Evolutionary conservation across 2,329 filamentous ascomycete species (phyloP).

Genomic region (Hirsutella thompsonii): DNA sequence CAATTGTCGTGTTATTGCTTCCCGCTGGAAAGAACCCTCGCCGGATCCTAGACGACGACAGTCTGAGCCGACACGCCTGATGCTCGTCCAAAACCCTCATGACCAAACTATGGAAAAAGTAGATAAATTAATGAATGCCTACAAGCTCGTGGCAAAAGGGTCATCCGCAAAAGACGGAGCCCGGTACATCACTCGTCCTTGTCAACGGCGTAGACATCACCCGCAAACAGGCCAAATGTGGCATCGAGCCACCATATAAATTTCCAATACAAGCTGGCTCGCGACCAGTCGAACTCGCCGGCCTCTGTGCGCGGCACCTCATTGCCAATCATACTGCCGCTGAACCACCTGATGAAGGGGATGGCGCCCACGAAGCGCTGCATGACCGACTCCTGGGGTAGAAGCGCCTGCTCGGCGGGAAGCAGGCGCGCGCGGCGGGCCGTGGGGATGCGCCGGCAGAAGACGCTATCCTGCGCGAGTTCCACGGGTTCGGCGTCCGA

Average conservation of each 20-base stretch:
- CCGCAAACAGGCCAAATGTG: conserved; percentile 43
- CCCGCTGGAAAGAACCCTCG: too few relatives aligned
- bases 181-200: conserved; percentile 54
- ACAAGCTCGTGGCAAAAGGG: too few relatives aligned
- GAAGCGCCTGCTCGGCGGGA: conserved; percentile 56
- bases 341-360: conserved; percentile 61
- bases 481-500: conserved; percentile 15
- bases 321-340: conserved; percentile 59
- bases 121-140: too few relatives aligned
- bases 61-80: too few relatives aligned
- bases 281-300: conserved; percentile 66
- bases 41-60: too few relatives aligned
- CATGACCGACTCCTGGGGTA: conserved; percentile 52
- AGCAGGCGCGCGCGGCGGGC: conserved; percentile 53
- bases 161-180: too few relatives aligned
- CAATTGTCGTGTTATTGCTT: too few relatives aligned
- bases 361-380: conserved; percentile 53
- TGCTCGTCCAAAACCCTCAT: too few relatives aligned
- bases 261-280: conserved; percentile 55
- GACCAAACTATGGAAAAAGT: too few relatives aligned
- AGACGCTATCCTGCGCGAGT: conserved; percentile 25
- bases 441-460: conserved; percentile 51
- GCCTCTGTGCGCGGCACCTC: conserved; percentile 60
- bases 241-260: conserved; percentile 50
- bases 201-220: conserved; percentile 42